Percentiles rank a stretch among this genome's conserved stretches.
phyloP scores from a whole-genome alignment of 2,329 filamentous ascomycete species.

The Fusarium goolgardi region DNA sequence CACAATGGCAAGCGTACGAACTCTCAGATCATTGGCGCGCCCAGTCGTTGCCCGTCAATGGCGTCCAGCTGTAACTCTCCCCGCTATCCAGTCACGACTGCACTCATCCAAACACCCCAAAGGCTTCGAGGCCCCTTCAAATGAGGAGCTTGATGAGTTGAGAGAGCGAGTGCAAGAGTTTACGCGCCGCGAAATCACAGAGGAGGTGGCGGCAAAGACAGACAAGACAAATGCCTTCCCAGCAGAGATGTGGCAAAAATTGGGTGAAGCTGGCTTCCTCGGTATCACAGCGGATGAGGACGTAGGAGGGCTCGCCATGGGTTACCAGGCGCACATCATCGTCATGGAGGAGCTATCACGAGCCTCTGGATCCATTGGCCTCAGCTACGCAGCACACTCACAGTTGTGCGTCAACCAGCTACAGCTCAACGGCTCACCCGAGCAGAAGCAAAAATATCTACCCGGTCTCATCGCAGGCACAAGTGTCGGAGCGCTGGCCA shows the following conservation, averaged over 20 bases:
- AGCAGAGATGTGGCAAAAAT: constrained; percentile 89
- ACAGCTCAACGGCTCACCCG: constrained; percentile 83
- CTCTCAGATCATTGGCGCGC: constrained; percentile 52
- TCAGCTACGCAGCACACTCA: constrained; percentile 95
- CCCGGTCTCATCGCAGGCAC: constrained; percentile 84
- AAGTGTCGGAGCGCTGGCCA: constrained; percentile 87
- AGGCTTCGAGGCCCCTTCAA: constrained; percentile 75
- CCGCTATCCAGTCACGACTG: constrained; percentile 54
- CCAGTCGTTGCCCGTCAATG: constrained; percentile 46
- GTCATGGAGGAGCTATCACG: constrained; percentile 95
- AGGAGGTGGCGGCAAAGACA: constrained; percentile 83
- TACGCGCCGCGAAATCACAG: constrained; percentile 84
- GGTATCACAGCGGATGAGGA: constrained; percentile 95
- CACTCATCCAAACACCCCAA: constrained; percentile 70
- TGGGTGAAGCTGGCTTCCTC: constrained; percentile 90
- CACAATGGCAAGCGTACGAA: constrained; percentile 57
- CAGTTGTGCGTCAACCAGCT: constrained; percentile 98
- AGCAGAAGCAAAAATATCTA: constrained; percentile 84
- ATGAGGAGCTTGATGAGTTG: constrained; percentile 81
- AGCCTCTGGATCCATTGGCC: constrained; percentile 83
- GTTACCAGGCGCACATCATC: constrained; percentile 95
- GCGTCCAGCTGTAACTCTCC: constrained; percentile 49
- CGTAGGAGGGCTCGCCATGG: constrained; percentile 89
- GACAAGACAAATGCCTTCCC: constrained; percentile 91
- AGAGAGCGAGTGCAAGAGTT: constrained; percentile 91